Percentiles rank a stretch among this genome's conserved stretches.
Evolutionary conservation across 2,329 filamentous ascomycete genomes (phyloP).

Genomic region (Bipolaris cookei): DNA sequence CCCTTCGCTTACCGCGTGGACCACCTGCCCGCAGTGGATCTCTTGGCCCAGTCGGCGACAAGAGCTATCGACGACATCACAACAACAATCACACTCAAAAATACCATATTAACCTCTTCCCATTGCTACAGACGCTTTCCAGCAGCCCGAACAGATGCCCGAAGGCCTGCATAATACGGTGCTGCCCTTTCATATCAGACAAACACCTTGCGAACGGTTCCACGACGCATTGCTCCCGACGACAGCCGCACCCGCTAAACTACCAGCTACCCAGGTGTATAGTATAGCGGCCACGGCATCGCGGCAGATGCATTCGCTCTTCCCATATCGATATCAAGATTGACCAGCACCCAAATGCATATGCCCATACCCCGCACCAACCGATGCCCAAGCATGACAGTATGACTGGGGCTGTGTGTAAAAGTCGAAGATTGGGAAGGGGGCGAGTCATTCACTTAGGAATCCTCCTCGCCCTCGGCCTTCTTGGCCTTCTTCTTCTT

Average conservation of each 20-base stretch:
- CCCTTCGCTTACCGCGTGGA: conserved; percentile 23
- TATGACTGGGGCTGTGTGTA: conserved; percentile 32
- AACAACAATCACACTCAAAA: conserved; percentile 1
- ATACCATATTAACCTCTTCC: conserved; percentile 27
- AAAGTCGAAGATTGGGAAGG: conserved; percentile 43
- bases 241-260: conserved; percentile 21
- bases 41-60: conserved; percentile 11
- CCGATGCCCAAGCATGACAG: conserved; percentile 30
- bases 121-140: conserved; percentile 29
- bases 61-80: conserved; percentile 30
- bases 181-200: conserved; percentile 28
- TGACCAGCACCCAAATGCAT: conserved; percentile 36
- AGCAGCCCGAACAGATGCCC: conserved; percentile 30
- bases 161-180: conserved; percentile 35
- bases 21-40: conserved; percentile 16
- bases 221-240: conserved; percentile 27
- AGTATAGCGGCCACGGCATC: conserved; percentile 19
- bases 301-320: conserved; percentile 41
- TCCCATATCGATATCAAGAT: conserved; percentile 42
- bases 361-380: conserved; percentile 28
- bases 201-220: conserved; percentile 28
- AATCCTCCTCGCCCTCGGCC: conserved; percentile 30
- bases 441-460: conserved; percentile 49
- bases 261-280: conserved; percentile 24
- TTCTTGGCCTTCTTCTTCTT: conserved; percentile 52